Percentiles rank a stretch among this genome's conserved stretches.
phyloP scores from a whole-genome alignment of 2,329 filamentous ascomycete genomes.

The Neonectria ditissima region DNA sequence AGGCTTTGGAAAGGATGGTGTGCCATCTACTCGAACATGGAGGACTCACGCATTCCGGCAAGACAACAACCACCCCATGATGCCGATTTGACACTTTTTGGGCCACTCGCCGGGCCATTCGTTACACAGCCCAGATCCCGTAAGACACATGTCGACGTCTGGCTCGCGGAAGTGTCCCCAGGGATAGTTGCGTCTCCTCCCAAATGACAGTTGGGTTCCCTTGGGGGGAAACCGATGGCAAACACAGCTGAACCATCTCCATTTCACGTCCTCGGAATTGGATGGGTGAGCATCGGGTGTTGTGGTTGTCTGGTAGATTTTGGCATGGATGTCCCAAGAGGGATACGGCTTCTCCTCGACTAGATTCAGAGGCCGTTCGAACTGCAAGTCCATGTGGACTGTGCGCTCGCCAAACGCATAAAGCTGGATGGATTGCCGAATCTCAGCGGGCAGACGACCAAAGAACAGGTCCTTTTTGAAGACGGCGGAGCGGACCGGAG shows the following conservation, averaged over 20 bases:
- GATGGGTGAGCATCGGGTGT: constrained; percentile 18
- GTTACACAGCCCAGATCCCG: constrained; percentile 25
- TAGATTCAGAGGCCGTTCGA: constrained; percentile 32
- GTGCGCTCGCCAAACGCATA: constrained; percentile 26
- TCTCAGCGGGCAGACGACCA: constrained; percentile 21
- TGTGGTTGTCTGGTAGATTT: constrained; percentile 18
- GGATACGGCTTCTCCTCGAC: constrained; percentile 14
- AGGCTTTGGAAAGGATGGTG: not conserved
- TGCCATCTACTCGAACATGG: too few relatives aligned
- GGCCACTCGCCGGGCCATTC: constrained; percentile 34
- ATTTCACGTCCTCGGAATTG: constrained; percentile 22
- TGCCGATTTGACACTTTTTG: constrained; percentile 39
- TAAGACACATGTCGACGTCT: constrained; percentile 28
- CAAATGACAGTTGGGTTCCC: constrained; percentile 23
- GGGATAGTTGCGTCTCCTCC: constrained; percentile 28
- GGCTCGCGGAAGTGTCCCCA: constrained; percentile 31
- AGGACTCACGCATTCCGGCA: constrained; percentile 44
- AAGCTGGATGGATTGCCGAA: constrained; percentile 16
- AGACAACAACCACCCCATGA: constrained; percentile 46
- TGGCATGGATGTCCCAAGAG: constrained; percentile 20
- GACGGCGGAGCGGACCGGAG: not conserved
- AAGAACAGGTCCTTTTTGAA: constrained; percentile 20
- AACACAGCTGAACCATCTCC: constrained; percentile 45
- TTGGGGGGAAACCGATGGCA: constrained; percentile 38
- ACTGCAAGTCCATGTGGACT: constrained; percentile 40